Evolutionary conservation across 805 yeast genomes (phyloP), one percentile per base, ranked within the genome.

Genomic region (Wickerhamiella azymoides): DNA sequence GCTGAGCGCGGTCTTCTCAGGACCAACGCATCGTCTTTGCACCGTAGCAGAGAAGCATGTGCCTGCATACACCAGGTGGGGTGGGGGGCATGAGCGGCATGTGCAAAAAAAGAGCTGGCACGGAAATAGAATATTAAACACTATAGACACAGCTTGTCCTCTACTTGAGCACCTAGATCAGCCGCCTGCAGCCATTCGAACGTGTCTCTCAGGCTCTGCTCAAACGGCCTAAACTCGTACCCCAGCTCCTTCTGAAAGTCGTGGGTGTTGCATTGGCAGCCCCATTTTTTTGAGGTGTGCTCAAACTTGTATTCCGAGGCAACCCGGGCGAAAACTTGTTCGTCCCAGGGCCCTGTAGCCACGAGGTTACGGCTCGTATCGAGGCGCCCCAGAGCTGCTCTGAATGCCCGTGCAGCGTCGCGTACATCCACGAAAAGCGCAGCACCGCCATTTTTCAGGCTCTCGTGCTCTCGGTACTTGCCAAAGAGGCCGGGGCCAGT

Each of bases 301-400:
- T 30, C 26, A 5, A 27, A 28, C 2, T 28, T 28, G 27, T 28
- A 13, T 11, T 17, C 36, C n/a, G 9, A 5, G 26, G 42, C 42
- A 14, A 18, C 16, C 10, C 28, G 14, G 10, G 13, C n/a, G 19
- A 40, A 40, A 27, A 13, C 24, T 1, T 2, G 19, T n/a, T 18
- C 27, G n/a, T 40, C 19, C 43, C 43, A 40, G 9, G 37, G 43
- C 2, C 43, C 43, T 27, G 30, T 37, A 4, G 43, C 43, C 28
- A 40, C 37, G 5, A 40, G 37, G 16, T 40, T 35, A 6, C 43
- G 43, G 19, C 18, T 6, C 4, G n/a, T 9, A 14, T 32, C 43
- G 5, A 28, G 32, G 11, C 19, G n/a, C 18, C 19, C 32, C 11
- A 40, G 36, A 10, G 28, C 28, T 16, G 16, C 14, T 13, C 27